Percentiles rank a stretch among this genome's conserved stretches.
These are phyloP conservation scores for Ceratocystis destructans DNA, from an alignment of 2,329 filamentous ascomycete genomes.

Conservation along the genomic window DNA sequence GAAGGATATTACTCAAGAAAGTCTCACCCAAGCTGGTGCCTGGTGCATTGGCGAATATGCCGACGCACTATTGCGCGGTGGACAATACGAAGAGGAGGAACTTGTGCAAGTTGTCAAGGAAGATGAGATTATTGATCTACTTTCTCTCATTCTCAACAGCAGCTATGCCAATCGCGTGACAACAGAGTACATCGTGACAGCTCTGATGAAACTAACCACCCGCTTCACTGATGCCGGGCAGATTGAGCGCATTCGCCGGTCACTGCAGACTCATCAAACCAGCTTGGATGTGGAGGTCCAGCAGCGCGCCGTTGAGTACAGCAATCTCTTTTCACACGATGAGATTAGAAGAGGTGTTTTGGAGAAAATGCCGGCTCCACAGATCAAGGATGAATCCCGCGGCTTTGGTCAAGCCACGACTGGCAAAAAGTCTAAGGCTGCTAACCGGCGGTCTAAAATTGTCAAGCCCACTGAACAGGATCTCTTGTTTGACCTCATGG, in stretches of 20 bases:
- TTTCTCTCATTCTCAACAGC: slow-evolving; percentile 82
- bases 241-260: slow-evolving; percentile 66
- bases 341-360: slow-evolving; percentile 77
- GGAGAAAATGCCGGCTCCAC: slow-evolving; percentile 94
- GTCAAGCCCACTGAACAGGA: slow-evolving; percentile 83
- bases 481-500: slow-evolving; percentile 84
- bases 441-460: slow-evolving; percentile 61
- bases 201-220: slow-evolving; percentile 87
- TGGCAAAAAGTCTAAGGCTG: slow-evolving; percentile 50
- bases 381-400: slow-evolving; percentile 89
- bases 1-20: slow-evolving; percentile 96
- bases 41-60: slow-evolving; percentile 98
- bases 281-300: slow-evolving; percentile 93
- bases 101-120: slow-evolving; percentile 69
- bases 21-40: slow-evolving; percentile 77
- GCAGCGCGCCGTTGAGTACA: slow-evolving; percentile 88
- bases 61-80: slow-evolving; percentile 74
- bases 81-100: slow-evolving; percentile 77
- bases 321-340: slow-evolving; percentile 85
- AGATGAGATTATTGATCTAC: slow-evolving; percentile 83
- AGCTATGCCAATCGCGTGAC: slow-evolving; percentile 84
- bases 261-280: slow-evolving; percentile 65
- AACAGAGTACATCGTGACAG: slow-evolving; percentile 91
- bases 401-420: slow-evolving; percentile 66
- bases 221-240: slow-evolving; percentile 73